Evolutionary conservation across 1,284 basidiomycete genomes (phyloP), one percentile per base, ranked within the genome.

Genomic region (Sutorius eximius): DNA sequence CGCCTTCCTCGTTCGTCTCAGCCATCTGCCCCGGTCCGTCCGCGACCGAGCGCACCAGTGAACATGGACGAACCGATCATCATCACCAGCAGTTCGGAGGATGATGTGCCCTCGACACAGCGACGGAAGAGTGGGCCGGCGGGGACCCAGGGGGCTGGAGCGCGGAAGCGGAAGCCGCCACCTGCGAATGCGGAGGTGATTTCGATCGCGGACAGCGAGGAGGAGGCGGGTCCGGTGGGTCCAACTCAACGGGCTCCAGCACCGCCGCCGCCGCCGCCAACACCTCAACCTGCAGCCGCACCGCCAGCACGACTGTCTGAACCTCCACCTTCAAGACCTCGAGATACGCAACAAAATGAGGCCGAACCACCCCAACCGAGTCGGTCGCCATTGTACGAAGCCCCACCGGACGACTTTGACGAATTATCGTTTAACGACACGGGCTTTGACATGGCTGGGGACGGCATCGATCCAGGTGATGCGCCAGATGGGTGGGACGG

Each of bases 121-220:
- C 44, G 56, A 27, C 55, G 45, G 15, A 49, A 20, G 22, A 49
- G 32, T 16, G 53, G 51, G 18, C 42, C 37, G 0, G n/a, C 30
- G 2, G 42, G 46, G 43, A 53, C 49, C 13, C 63, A 54, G 18
- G 36, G 32, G 9, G 37, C 15, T 9, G 27, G 22, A 6, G 22
- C 30, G 27, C 33, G 52, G 27, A 33, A 4, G 27, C 34, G 40
- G 12, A 40, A 0, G 1, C 54, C 54, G n/a, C 64, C 56, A 1
- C 61, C 59, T 30, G 10, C 5, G 27, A 30, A 51, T 13, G 57
- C 7, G 6, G 70, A 71, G 34, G 62, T 72, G 13, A 69, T 69
- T 24, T 61, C 53, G 12, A 49, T 72, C 16, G 45, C 49, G n/a
- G 70, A 72, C 22, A 71, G 68, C 18, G 67, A 70, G 0, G 58